These are phyloP conservation scores for Trichosporon ovoides DNA, from an alignment of 1,284 basidiomycete species.

Conservation along the genomic window DNA sequence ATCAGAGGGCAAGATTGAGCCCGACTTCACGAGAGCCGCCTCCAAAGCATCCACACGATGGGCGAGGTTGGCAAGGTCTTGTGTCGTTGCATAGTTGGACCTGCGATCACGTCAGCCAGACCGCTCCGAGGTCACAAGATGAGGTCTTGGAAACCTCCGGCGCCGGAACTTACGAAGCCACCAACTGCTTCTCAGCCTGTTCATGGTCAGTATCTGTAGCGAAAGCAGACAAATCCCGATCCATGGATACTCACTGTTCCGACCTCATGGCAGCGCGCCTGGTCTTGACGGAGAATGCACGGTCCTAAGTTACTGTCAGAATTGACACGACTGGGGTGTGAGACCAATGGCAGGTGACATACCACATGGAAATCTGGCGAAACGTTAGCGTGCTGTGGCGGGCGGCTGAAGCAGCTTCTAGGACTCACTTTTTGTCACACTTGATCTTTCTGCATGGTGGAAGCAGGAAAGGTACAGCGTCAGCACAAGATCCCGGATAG, in stretches of 20 bases:
- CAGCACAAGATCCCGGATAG: constrained; percentile 6
- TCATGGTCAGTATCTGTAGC: constrained; percentile 13
- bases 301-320: constrained; percentile 32
- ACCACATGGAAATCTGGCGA: constrained; percentile 14
- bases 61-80: constrained; percentile 43
- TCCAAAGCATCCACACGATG: constrained; percentile 48
- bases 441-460: constrained; percentile 41
- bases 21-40: constrained; percentile 40
- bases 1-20: constrained; percentile 40
- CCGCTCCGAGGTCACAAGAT: neutral
- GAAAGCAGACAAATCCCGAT: neutral
- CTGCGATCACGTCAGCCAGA: constrained; percentile 13
- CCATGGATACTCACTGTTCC: constrained; percentile 36
- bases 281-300: constrained; percentile 45
- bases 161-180: constrained; percentile 27
- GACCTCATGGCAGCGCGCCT: constrained; percentile 48
- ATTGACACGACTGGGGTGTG: neutral
- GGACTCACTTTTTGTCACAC: constrained; percentile 48
- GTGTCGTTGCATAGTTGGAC: constrained; percentile 41
- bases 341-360: neutral
- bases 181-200: constrained; percentile 41
- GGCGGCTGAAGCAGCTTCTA: constrained; percentile 19
- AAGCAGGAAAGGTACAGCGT: neutral
- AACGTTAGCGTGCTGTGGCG: constrained; percentile 9
- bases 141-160: neutral